These are phyloP conservation scores for Lecanoromycetidae sp. DNA, from an alignment of 2,329 filamentous ascomycete species.

Conservation along the genomic window DNA sequence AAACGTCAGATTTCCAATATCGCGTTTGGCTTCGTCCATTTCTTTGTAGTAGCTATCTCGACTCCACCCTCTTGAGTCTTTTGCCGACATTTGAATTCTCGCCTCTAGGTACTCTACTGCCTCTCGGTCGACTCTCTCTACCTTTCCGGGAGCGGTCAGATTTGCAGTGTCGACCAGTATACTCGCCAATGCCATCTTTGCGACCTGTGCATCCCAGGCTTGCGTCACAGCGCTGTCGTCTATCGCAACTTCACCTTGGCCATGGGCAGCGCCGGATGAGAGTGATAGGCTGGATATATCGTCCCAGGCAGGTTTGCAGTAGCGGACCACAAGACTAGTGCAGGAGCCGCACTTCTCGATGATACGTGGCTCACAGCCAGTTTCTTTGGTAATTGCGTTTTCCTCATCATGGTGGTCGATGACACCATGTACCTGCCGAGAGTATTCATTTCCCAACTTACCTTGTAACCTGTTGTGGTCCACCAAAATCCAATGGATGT, in stretches of 20 bases:
- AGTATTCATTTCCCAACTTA: conserved; percentile 35
- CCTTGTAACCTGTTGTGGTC: conserved; percentile 40
- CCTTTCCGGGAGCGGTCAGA: conserved; percentile 34
- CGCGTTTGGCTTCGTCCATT: conserved; percentile 42
- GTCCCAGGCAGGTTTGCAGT: conserved; percentile 35
- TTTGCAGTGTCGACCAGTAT: conserved; percentile 40
- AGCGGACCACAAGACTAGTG: conserved; percentile 43
- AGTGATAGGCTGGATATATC: conserved; percentile 29
- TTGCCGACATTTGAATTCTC: conserved; percentile 29
- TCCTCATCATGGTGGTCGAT: conserved; percentile 55
- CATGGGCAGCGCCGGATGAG: conserved; percentile 30
- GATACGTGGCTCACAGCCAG: conserved; percentile 36
- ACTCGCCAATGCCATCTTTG: conserved; percentile 35
- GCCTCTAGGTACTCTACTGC: conserved; percentile 40
- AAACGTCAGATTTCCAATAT: conserved; percentile 42
- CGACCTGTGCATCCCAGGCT: conserved; percentile 39
- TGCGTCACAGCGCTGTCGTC: conserved; percentile 27
- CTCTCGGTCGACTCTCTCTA: conserved; percentile 35
- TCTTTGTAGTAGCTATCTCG: conserved; percentile 39
- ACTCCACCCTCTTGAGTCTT: conserved; percentile 31
- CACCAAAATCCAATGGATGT: conserved; percentile 36
- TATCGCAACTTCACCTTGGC: conserved; percentile 29
- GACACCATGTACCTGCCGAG: conserved; percentile 31
- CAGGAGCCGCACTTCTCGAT: conserved; percentile 48
- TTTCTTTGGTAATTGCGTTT: conserved; percentile 34